Conservation (phyloP, 2,329 filamentous ascomycete genomes). For the Diaporthe sp. region DNA sequence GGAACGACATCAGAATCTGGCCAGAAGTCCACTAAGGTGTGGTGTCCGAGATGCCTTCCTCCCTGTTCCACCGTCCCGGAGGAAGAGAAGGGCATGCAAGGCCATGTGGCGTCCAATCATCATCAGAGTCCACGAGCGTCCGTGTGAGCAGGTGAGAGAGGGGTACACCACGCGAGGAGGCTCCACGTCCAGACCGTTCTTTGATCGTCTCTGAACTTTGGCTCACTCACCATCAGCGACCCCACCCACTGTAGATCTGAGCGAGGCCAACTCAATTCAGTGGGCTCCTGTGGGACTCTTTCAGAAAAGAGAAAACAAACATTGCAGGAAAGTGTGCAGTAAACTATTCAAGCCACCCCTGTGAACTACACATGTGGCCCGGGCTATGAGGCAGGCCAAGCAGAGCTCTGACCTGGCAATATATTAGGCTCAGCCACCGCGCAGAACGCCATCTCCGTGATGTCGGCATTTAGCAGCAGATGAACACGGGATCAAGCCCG, state of each 20-base stretch:
- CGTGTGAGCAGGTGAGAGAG: background rate
- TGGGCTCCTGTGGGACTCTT: slow-evolving; percentile 6
- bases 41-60: background rate
- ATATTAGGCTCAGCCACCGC: slow-evolving; percentile 22
- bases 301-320: too few relatives aligned
- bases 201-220: background rate
- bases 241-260: slow-evolving; percentile 7
- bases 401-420: slow-evolving; percentile 23
- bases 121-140: background rate
- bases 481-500: background rate
- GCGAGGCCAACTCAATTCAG: slow-evolving; percentile 11
- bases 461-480: background rate
- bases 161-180: slow-evolving; percentile 2
- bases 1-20: background rate
- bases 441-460: slow-evolving; percentile 9
- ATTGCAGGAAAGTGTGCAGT: background rate
- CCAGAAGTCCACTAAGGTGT: background rate
- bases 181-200: slow-evolving; percentile 2
- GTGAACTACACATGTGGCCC: too few relatives aligned
- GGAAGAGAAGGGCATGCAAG: background rate
- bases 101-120: slow-evolving; percentile 17
- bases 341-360: too few relatives aligned
- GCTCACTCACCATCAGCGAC: too few relatives aligned
- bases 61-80: background rate
- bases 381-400: slow-evolving; percentile 22